phyloP scores from a whole-genome alignment of 441 rosid genomes.

The Isatis lusitanica region DNA sequence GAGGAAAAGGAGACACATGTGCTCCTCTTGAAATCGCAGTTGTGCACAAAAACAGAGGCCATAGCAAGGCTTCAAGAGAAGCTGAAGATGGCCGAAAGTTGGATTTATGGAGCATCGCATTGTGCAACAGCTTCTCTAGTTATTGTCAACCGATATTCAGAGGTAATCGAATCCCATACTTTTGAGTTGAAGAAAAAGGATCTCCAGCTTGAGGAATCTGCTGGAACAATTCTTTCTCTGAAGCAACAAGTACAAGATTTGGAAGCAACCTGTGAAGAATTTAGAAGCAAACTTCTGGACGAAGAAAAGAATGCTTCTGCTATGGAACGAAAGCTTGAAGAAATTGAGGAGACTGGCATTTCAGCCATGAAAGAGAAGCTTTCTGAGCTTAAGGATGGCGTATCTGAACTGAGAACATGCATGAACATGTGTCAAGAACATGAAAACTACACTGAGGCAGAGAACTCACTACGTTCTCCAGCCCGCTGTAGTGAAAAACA shows the following conservation, averaged over 20 bases:
- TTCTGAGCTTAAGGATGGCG: conserved; percentile 63
- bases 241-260: conserved; percentile 47
- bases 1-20: conserved; percentile 72
- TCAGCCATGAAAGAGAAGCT: conserved; percentile 61
- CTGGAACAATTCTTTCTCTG: conserved; percentile 49
- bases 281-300: conserved; percentile 48
- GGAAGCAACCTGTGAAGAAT: conserved; percentile 50
- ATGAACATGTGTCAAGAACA: conserved; percentile 47
- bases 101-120: conserved; percentile 51
- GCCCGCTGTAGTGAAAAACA: conserved; percentile 41
- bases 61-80: conserved; percentile 57
- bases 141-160: conserved; percentile 71
- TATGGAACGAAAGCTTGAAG: conserved; percentile 64
- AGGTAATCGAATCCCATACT: conserved; percentile 46
- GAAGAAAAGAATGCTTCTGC: conserved; percentile 53
- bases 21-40: conserved; percentile 54
- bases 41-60: conserved; percentile 50
- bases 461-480: conserved; percentile 37
- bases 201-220: conserved; percentile 49
- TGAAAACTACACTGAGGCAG: conserved; percentile 38
- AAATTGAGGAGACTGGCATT: conserved; percentile 60
- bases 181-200: conserved; percentile 58
- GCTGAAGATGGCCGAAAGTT: conserved; percentile 56
- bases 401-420: conserved; percentile 64
- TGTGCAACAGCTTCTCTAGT: conserved; percentile 89